Percentiles rank a stretch among this genome's conserved stretches.
Evolutionary conservation across 345 rosid species (phyloP).

Genomic region (Lenwebbia sp.): DNA sequence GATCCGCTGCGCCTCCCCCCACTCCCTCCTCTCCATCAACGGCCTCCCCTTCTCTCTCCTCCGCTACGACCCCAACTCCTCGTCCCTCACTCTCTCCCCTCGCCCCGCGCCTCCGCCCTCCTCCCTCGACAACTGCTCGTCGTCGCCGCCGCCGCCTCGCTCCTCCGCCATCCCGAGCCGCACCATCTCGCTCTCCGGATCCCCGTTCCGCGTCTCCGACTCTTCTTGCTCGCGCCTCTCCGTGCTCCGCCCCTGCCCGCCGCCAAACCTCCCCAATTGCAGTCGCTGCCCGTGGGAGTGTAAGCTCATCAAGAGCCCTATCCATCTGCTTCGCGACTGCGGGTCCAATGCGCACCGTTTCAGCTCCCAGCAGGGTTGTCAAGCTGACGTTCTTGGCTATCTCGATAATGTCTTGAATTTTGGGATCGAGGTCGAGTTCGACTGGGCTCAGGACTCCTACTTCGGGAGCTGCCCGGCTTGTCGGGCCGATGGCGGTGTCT

Average conservation of each 20-base stretch:
- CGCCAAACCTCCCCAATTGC: conserved; percentile 39
- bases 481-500: conserved; percentile 32
- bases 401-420: conserved; percentile 26
- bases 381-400: conserved; percentile 37
- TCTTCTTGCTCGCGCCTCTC: conserved; percentile 73
- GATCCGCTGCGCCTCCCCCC: conserved; percentile 55
- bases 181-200: conserved; percentile 46
- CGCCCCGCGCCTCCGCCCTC: not conserved
- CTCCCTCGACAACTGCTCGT: not conserved
- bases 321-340: conserved; percentile 51
- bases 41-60: conserved; percentile 50
- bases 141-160: conserved; percentile 5
- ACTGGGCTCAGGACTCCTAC: conserved; percentile 49
- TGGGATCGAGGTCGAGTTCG: conserved; percentile 68
- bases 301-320: conserved; percentile 39
- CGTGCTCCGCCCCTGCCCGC: conserved; percentile 47
- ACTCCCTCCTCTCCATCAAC: conserved; percentile 53
- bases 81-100: conserved; percentile 43
- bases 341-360: conserved; percentile 18
- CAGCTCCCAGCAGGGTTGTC: conserved; percentile 48
- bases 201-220: conserved; percentile 66
- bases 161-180: conserved; percentile 24
- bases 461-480: conserved; percentile 51
- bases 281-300: conserved; percentile 60
- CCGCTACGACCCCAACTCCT: conserved; percentile 31